A percentile compares a stretch with the other conserved stretches of the same genome.
phyloP scores from a whole-genome alignment of 495 filamentous ascomycete species.

The Aspergillus hancockii region DNA sequence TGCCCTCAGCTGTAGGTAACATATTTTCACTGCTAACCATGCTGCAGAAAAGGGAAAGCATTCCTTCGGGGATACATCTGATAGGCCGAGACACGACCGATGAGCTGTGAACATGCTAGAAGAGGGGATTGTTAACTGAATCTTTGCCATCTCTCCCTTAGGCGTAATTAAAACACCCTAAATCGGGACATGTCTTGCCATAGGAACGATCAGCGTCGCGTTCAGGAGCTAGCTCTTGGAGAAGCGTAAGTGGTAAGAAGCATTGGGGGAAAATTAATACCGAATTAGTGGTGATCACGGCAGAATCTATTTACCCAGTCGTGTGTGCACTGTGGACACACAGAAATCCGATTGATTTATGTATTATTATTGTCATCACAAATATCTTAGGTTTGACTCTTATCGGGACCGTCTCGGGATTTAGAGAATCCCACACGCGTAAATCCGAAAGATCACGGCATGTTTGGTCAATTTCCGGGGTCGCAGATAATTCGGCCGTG shows the following conservation, averaged over 20 bases:
- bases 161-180: too few species aligned
- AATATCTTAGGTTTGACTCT: constrained; percentile 26
- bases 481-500: constrained; percentile 3
- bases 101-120: too few species aligned
- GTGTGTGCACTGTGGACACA: constrained; percentile 2
- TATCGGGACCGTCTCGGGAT: constrained; percentile 28
- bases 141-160: neutral
- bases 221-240: neutral
- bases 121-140: too few species aligned
- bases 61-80: neutral
- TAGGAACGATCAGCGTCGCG: neutral
- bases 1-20: neutral
- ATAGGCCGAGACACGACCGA: neutral
- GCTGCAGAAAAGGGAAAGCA: neutral
- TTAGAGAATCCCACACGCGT: constrained; percentile 7
- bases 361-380: constrained; percentile 37
- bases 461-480: constrained; percentile 17
- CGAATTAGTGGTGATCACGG: neutral
- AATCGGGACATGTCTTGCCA: too few species aligned
- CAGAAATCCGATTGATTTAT: constrained; percentile 26
- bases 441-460: neutral
- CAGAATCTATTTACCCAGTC: neutral
- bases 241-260: neutral
- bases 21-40: neutral
- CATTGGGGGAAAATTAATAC: neutral